Conservation (phyloP, 257 asterid genomes). For the Jasminum sambac region DNA sequence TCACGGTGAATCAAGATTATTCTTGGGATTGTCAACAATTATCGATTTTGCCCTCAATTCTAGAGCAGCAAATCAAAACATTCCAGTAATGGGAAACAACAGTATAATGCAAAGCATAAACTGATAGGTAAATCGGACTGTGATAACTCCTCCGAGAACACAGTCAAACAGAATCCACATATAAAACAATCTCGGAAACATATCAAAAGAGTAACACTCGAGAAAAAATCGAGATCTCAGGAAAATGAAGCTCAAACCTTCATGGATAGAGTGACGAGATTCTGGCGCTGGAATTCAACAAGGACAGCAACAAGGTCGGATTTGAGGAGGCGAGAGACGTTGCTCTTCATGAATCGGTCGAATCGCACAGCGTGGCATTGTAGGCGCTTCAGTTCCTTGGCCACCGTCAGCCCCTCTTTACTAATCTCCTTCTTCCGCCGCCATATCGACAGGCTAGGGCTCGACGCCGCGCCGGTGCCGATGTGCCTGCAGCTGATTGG, state of each 20-base stretch:
- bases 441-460: conserved; percentile 80
- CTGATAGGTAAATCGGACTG: background rate
- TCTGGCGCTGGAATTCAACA: conserved; percentile 89
- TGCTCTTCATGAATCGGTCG: conserved; percentile 68
- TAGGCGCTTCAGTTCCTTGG: conserved; percentile 90
- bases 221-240: background rate
- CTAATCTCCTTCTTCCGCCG: conserved; percentile 97
- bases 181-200: background rate
- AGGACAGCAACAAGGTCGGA: conserved; percentile 89
- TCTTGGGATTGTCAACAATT: background rate
- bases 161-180: background rate
- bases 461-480: conserved; percentile 45
- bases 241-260: conserved; percentile 38
- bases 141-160: background rate
- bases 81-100: background rate
- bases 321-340: conserved; percentile 83
- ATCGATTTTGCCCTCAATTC: background rate
- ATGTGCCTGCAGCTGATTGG: conserved; percentile 24
- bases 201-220: background rate
- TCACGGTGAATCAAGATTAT: background rate
- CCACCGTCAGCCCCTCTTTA: conserved; percentile 84
- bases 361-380: conserved; percentile 60
- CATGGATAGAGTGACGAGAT: conserved; percentile 70
- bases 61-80: background rate
- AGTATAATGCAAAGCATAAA: background rate